Conservation (phyloP, 768 basidiomycete species). For the Mycena galericulata region DNA sequence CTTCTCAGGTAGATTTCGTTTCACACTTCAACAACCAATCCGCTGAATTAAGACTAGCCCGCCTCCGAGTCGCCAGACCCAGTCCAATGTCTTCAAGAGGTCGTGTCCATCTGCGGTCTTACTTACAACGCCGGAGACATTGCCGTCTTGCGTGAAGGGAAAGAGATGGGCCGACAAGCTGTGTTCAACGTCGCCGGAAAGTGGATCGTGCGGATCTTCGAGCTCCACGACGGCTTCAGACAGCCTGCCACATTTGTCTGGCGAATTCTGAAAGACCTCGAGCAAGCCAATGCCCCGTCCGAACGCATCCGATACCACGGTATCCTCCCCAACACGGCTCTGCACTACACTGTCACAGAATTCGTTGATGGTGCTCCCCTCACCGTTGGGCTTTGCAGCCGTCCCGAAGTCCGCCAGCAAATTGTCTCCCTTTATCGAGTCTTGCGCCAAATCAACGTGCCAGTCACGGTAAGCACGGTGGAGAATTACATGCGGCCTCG, state of each 20-base stretch:
- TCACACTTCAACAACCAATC: too few relatives aligned
- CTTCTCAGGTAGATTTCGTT: too few relatives aligned
- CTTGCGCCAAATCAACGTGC: neutral
- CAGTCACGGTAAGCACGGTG: neutral
- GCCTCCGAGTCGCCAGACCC: neutral
- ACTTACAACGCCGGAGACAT: neutral
- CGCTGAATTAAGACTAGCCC: too few relatives aligned
- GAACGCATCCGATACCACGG: constrained; percentile 13
- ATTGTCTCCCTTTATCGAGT: neutral
- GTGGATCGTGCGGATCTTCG: constrained; percentile 16
- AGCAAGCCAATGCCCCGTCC: neutral
- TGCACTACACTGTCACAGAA: constrained; percentile 15
- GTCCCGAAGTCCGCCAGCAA: neutral
- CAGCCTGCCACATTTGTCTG: constrained; percentile 9
- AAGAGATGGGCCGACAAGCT: constrained; percentile 4
- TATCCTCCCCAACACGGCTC: neutral
- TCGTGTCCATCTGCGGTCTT: constrained; percentile 9
- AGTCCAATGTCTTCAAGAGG: neutral
- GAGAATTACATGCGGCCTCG: constrained; percentile 12
- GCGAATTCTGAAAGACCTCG: neutral
- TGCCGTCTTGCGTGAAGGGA: constrained; percentile 9
- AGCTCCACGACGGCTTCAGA: constrained; percentile 10
- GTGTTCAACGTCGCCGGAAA: constrained; percentile 13
- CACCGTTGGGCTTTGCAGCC: neutral
- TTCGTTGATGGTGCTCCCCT: neutral